These are phyloP conservation scores for Penicillium sp. DNA, from an alignment of 2,329 filamentous ascomycete genomes.

Conservation along the genomic window DNA sequence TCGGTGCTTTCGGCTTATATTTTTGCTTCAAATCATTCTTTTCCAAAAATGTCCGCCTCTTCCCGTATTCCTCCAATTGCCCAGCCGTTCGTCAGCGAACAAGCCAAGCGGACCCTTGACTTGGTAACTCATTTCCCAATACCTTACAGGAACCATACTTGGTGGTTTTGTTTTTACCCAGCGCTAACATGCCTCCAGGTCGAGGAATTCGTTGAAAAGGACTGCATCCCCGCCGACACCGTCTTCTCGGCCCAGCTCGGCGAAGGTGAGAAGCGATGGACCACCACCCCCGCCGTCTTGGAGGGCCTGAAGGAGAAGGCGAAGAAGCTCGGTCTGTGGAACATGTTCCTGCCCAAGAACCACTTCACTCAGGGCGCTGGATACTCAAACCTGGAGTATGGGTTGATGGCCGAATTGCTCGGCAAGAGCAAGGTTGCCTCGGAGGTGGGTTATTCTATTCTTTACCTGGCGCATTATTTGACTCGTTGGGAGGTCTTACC, in stretches of 20 bases:
- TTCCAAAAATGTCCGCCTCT: constrained; percentile 48
- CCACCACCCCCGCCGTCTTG: constrained; percentile 72
- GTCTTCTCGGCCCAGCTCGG: constrained; percentile 79
- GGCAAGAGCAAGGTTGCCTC: constrained; percentile 81
- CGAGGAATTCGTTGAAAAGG: constrained; percentile 94
- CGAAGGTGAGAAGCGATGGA: constrained; percentile 72
- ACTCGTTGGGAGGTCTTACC: too few species aligned
- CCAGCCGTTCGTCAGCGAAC: constrained; percentile 70
- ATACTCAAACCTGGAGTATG: constrained; percentile 94
- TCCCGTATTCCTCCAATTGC: constrained; percentile 58
- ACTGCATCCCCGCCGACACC: constrained; percentile 82
- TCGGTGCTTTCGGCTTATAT: background rate
- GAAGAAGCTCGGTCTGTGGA: constrained; percentile 83
- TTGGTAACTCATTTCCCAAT: constrained; percentile 48
- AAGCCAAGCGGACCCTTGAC: constrained; percentile 79
- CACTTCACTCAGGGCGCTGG: constrained; percentile 95
- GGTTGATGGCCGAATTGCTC: constrained; percentile 93
- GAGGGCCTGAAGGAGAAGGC: constrained; percentile 88
- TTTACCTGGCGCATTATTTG: constrained; percentile 1
- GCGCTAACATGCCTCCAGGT: constrained; percentile 51
- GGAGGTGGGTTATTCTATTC: constrained; percentile 49
- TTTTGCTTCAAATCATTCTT: background rate
- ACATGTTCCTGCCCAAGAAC: constrained; percentile 93
- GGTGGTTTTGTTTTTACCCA: background rate
- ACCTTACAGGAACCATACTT: background rate